Evolutionary conservation across 768 basidiomycete genomes (phyloP), one percentile per base, ranked within the genome.

Genomic region (Macrolepiota fuliginosa): DNA sequence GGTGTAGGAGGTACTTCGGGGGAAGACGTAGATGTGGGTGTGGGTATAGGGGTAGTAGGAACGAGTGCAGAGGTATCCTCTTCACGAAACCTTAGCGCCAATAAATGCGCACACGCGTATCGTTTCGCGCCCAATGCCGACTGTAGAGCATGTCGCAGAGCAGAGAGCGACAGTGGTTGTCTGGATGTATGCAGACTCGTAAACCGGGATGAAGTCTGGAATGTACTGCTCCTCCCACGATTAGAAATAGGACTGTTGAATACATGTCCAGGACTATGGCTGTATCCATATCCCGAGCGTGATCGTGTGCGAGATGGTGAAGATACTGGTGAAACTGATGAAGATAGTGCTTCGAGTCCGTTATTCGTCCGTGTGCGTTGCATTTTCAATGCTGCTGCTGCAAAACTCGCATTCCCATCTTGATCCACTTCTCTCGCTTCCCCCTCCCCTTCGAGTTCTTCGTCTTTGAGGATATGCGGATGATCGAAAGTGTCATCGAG

Each of bases 21-120:
- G 13, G 35, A n/a, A 54, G 32, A 35, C 2, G 52, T 54, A 19
- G 56, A 9, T 29, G 27, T 35, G 13, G 56, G 13, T 46, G 15
- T 19, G 29, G 29, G 29, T 32, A 32, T 32, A 32, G 29, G 29
- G 7, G 29, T 32, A 3, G 29, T 7, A 7, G 29, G 29, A 32
- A 7, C 7, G 29, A 32, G 7, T 32, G 29, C 29, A 7, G 29
- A 32, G 25, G 50, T 12, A 69, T 58, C 57, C 45, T 63, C 64
- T n/a, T 63, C 65, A 25, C 40, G 32, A 69, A 94, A 94, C 1
- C 92, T 81, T 53, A 94, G 71, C 3, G 92, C 92, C 2, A 94
- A 79, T 3, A 94, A 78, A 69, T 94, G 90, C 1, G 92, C 82
- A 60, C 89, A 91, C 0, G 91, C 83, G 67, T 90, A 92, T 13